Conservation (phyloP, 495 filamentous ascomycete species). For the Tuber indicum region DNA sequence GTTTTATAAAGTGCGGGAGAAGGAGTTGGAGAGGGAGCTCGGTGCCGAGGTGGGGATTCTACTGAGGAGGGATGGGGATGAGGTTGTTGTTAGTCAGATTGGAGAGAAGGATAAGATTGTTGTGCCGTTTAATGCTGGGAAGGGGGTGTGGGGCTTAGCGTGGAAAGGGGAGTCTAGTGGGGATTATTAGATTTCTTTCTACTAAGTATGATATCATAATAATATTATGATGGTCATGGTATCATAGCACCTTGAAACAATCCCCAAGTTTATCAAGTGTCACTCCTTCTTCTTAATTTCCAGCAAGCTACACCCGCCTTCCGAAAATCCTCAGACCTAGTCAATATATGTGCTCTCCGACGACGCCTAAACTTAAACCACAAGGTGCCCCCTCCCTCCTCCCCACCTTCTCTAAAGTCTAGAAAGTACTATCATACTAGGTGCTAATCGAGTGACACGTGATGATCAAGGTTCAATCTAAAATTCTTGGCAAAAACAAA, state of each 20-base stretch:
- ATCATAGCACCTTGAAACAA: not conserved
- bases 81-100: conserved; percentile 41
- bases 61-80: conserved; percentile 53
- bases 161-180: conserved; percentile 41
- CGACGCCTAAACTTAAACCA: not conserved
- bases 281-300: not conserved
- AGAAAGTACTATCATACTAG: not conserved
- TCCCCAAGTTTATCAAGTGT: not conserved
- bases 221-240: not conserved
- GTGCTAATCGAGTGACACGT: not conserved
- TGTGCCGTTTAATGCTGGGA: conserved; percentile 62
- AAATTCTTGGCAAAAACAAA: conserved; percentile 1
- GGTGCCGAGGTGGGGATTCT: conserved; percentile 52
- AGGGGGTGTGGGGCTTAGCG: conserved; percentile 57
- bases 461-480: not conserved
- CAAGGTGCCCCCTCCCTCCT: not conserved
- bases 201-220: not conserved
- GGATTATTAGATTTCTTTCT: not conserved
- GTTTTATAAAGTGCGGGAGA: conserved; percentile 59
- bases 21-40: conserved; percentile 43
- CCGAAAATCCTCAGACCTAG: not conserved
- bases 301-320: not conserved
- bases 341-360: not conserved
- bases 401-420: not conserved
- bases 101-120: conserved; percentile 53